Base-by-base conservation (phyloP, 257 asterid species). In the Galeopsis tetrahit region DNA sequence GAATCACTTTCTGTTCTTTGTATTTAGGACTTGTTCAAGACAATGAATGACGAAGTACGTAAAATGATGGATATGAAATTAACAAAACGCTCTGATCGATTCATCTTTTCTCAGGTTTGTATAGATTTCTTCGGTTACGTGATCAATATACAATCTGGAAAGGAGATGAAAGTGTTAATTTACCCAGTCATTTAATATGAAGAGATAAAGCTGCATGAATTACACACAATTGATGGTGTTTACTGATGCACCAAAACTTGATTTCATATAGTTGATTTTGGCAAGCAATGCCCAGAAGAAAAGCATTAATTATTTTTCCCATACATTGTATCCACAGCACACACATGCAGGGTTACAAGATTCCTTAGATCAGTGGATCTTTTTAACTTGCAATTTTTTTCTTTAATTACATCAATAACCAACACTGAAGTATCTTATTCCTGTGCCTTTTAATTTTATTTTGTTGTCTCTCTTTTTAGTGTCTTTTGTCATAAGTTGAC, bases 11-110 rank as follows among this genome's bases (percentile, higher is more conserved):
- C 28, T 48, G 21, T 70, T 51, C 52, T 40, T 74, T 79, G 71
- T 59, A 15, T 55, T 77, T 75, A 92, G 98, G 97, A 94, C 72
- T 81, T 87, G 78, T 94, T 91, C 90, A 94, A 94, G 90, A 80
- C 96, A 21, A 79, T 84, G 89, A 94, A 94, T 78, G 97, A 87
- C 39, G 92, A 85, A 74, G 84, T 73, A 55, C 77, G 78, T 75
- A 84, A 21, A 53, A 36, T 11, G 0, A 63, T 80, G 8, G 99
- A 91, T 77, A 2, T 10, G 6, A 39, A 17, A 78, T 77, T 89
- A 58, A 63, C 61, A 42, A 89, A 72, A 81, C 88, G 92, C 39
- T 63, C 97, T 59, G 72, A 86, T 55, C 77, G 69, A 68, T 79
- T 91, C 70, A 96, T 88, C 86, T 71, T 87, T 81, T 77, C 88